Evolutionary conservation across 441 rosid genomes (phyloP), one percentile per base, ranked within the genome.

Genomic region (Populus trichocarpa): DNA sequence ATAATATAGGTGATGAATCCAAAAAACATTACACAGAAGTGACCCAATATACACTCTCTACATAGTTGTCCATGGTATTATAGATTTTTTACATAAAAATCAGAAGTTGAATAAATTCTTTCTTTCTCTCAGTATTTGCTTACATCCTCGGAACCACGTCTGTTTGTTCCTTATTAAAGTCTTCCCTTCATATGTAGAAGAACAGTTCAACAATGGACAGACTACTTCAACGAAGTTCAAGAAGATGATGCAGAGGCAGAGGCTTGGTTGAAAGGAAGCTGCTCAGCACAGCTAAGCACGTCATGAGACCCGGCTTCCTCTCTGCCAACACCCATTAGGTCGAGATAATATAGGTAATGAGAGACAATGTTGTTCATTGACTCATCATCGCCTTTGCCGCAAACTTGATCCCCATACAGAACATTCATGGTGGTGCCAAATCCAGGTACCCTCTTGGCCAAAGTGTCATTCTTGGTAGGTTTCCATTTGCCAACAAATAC

Each of bases 271-370:
- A 91, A 91, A 72, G 89, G 82, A 46, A 83, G 77, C 69, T 92
- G 97, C 72, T 92, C 93, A 0, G 84, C 88, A 22, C 97, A 92
- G 81, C 72, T 78, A 20, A 92, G 86, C 72, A 85, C 82, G 14
- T 90, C 94, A 70, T 90, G 86, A 0, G 97, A 84, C 20, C 94
- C 97, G 0, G 97, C 97, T 9, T 92, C 94, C 68, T 92, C 97
- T 8, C 97, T 83, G 23, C 94, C 93, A 0, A 92, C 88, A 8
- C 97, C 97, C 84, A 90, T 77, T 67, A 89, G 82, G 69, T 92
- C 97, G 9, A 92, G 92, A 79, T 90, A 92, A 69, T 92, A 81
- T 0, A 73, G 82, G 79, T 90, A 92, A 69, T 92, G 97, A 4
- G 97, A 92, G 38, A 90, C 4, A 12, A 86, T 84, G 82, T 81